Base-by-base conservation (phyloP, 2,329 filamentous ascomycete genomes). In the Eutypella sp. region DNA sequence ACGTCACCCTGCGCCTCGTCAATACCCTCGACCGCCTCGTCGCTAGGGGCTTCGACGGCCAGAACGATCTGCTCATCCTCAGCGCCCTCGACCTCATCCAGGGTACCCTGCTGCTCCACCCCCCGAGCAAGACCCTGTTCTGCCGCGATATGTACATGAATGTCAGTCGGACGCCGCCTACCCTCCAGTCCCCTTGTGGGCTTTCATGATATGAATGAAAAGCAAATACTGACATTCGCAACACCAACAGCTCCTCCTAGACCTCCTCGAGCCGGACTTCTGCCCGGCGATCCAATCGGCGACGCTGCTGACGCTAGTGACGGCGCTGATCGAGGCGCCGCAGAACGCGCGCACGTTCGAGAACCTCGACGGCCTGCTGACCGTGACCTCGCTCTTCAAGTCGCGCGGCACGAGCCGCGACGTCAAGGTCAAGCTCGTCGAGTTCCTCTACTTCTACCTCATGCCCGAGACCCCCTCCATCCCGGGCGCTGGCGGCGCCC, bases 391-490 rank as follows among this genome's bases (percentile, higher is more conserved):
- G 9, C 78, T 97, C 41, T 96, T 97, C 79, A 95, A 95, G 67
- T 87, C 86, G 52, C 84, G 89, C 49, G 82, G 84, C 54, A 96
- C 92, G 3, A 83, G 83, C 20, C 83, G 89, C 50, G 88, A 92
- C 58, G 91, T 97, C 54, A 96, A 96, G 72, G 80, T 96, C 62
- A 93, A 95, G 67, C 81, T 95, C n/a, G 85, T 96, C 56, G 93
- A 97, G 67, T 97, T 97, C 63, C 72, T 99, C 42, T 97, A 97
- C 74, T 97, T 97, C 68, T 99, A 97, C 67, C 84, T 99, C 57
- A 96, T 97, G 85, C 91, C 92, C 42, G 93, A 99, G 69, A 81
- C 80, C 0, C 83, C 77, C 38, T 71, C 76, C 18, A 76, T 78
- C 51, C 76, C 79, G 5, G 68, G 69, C 50, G 71, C 75, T 49